These are phyloP conservation scores for Arthroderma sp. DNA, from an alignment of 2,329 filamentous ascomycete species.

Conservation along the genomic window DNA sequence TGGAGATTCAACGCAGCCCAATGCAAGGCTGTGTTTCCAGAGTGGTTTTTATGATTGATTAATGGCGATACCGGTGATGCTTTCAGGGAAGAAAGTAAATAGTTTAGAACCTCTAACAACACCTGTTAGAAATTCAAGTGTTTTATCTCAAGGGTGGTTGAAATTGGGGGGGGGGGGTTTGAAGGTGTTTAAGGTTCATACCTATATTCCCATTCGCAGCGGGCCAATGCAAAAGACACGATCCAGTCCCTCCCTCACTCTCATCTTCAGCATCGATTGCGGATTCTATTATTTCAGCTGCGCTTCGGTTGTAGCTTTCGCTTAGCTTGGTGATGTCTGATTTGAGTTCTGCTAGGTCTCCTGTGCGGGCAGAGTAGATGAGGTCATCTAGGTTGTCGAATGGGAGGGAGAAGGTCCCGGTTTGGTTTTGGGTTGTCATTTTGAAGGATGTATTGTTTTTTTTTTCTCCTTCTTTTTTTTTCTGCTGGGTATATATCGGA, in stretches of 20 bases:
- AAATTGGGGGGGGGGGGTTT: slow-evolving; percentile 7
- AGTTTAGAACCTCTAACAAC: slow-evolving; percentile 31
- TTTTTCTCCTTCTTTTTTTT: too few species aligned
- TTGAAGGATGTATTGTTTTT: too few species aligned
- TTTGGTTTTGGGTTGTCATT: too few species aligned
- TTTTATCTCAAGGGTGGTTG: not conserved
- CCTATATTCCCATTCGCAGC: slow-evolving; percentile 78
- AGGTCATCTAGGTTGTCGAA: slow-evolving; percentile 84
- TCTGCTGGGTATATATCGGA: too few species aligned
- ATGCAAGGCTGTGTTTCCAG: slow-evolving; percentile 83
- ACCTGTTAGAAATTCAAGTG: slow-evolving; percentile 3
- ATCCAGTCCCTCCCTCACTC: slow-evolving; percentile 46
- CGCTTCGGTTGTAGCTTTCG: slow-evolving; percentile 45
- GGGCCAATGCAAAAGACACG: slow-evolving; percentile 65
- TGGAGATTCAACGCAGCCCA: slow-evolving; percentile 90
- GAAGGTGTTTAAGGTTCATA: slow-evolving; percentile 28
- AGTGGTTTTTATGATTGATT: slow-evolving; percentile 51
- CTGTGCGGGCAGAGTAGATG: slow-evolving; percentile 69
- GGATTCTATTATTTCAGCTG: slow-evolving; percentile 52
- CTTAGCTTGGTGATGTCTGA: slow-evolving; percentile 46
- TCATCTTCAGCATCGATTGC: slow-evolving; percentile 64
- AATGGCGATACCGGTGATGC: slow-evolving; percentile 14
- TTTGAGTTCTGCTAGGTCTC: slow-evolving; percentile 58
- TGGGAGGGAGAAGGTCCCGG: slow-evolving; percentile 33
- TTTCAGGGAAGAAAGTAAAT: slow-evolving; percentile 33